Evolutionary conservation across 2,329 filamentous ascomycete genomes (phyloP), one percentile per base, ranked within the genome.

Genomic region (Coniosporium tulheliwenetii): DNA sequence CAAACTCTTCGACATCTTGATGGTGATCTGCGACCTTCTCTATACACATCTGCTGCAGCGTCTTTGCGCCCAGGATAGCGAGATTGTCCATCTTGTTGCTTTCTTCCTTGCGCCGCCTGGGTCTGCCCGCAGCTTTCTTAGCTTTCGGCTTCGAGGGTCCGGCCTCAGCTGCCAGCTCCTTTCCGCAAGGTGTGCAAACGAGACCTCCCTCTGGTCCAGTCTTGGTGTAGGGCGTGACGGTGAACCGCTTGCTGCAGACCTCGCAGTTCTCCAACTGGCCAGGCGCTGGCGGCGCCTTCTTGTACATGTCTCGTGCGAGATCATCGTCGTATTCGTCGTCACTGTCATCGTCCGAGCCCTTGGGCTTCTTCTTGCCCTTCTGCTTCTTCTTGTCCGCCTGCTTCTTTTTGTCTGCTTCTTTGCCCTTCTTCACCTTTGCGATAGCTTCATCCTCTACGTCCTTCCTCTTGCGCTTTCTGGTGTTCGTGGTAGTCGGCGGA

Each of bases 191-290:
- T 3, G 71, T 70, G 55, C 89, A 96, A 1, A 95, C 67, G n/a
- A 96, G 66, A 12, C 85, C 85, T 3, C 87, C 87, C n/a, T 81
- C 70, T 0, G 84, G 81, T 0, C 83, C 85, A 26, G 79, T 73
- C 48, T 85, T 81, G 46, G 81, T 86, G 62, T 95, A 95, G 0
- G 85, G 73, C 0, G 89, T 95, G 36, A 96, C 87, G 0, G 85
- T 94, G 54, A 96, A 96, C 32, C 86, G 78, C 57, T 91, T 93
- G 36, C 73, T 70, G 58, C 89, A 96, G 2, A 79, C 64, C 46
- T 83, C 85, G 55, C 89, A 96, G 48, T 94, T 87, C 47, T 83
- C 85, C 53, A 89, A 75, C 58, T 96, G 89, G 2, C 85, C 86
- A 1, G 85, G 83, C n/a, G 79, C 57, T 1, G 79, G 78, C 30